Conservation (phyloP, 31 red algal genomes). For the Asparagopsis taxiformis region DNA sequence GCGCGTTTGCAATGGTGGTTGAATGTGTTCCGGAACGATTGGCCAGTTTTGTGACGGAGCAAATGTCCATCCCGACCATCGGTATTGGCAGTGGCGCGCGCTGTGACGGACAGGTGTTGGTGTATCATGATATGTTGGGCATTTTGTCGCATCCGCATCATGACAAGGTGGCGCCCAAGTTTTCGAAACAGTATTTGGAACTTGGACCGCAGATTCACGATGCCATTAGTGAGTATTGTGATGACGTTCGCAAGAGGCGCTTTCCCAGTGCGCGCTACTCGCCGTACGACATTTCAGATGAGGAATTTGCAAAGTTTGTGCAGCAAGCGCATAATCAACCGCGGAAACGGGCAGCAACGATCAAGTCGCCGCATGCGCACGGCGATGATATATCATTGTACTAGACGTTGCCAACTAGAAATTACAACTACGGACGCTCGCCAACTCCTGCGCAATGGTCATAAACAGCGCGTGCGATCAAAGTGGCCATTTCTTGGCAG, state of each 20-base stretch:
- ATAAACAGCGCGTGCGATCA: slow-evolving; percentile 41
- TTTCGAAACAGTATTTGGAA: slow-evolving; percentile 83
- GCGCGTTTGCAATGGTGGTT: slow-evolving; percentile 93
- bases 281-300: slow-evolving; percentile 83
- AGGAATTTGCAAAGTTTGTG: slow-evolving; percentile 54
- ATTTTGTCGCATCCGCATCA: slow-evolving; percentile 97
- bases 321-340: not conserved
- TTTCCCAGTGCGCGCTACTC: slow-evolving; percentile 76
- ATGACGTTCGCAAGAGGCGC: slow-evolving; percentile 47
- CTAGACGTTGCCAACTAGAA: not conserved
- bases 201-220: slow-evolving; percentile 65
- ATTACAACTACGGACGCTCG: slow-evolving; percentile 12
- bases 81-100: slow-evolving; percentile 92
- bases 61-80: slow-evolving; percentile 84
- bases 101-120: slow-evolving; percentile 92
- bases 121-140: slow-evolving; percentile 98
- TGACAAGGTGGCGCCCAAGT: slow-evolving; percentile 93
- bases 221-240: slow-evolving; percentile 74
- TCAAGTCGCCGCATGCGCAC: not conserved
- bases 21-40: slow-evolving; percentile 92
- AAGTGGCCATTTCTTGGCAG: slow-evolving; percentile 47
- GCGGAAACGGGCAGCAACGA: not conserved
- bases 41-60: slow-evolving; percentile 61
- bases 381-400: slow-evolving; percentile 6
- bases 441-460: slow-evolving; percentile 59